Conservation (phyloP, 139 green algal species). For the Chlamydomonas sphaeroides region DNA sequence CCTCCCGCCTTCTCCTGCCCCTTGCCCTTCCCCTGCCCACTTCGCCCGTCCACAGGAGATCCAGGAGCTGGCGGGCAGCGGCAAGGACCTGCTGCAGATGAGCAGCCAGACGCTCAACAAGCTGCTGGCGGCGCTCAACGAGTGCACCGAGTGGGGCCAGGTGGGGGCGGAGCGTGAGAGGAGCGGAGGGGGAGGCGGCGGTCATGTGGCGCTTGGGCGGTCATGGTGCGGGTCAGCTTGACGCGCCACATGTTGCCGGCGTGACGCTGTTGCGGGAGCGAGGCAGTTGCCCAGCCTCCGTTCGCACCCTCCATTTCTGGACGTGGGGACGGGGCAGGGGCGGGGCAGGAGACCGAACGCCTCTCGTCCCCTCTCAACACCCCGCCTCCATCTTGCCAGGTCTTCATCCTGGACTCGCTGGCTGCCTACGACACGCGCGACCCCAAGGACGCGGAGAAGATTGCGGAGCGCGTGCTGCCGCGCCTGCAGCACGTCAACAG, state of each 20-base stretch:
- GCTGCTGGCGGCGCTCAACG: slow-evolving; percentile 96
- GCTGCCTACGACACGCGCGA: slow-evolving; percentile 71
- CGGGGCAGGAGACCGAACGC: too few relatives aligned
- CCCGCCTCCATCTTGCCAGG: slow-evolving; percentile 64
- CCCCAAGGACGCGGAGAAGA: slow-evolving; percentile 56
- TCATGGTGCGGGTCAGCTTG: too few relatives aligned
- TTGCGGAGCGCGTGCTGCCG: slow-evolving; percentile 95
- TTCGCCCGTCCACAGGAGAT: slow-evolving; percentile 79
- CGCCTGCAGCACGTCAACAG: slow-evolving; percentile 98
- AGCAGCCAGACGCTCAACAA: slow-evolving; percentile 86
- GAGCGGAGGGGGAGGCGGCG: too few relatives aligned
- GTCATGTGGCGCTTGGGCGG: too few relatives aligned
- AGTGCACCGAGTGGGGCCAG: slow-evolving; percentile 99
- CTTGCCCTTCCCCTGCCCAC: too few relatives aligned
- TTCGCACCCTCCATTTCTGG: too few relatives aligned
- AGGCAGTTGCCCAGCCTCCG: too few relatives aligned
- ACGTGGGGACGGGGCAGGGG: too few relatives aligned
- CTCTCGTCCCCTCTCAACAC: too few relatives aligned
- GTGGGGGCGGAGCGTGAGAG: slow-evolving; percentile 59
- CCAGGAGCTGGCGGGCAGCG: slow-evolving; percentile 68
- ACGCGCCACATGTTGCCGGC: too few relatives aligned
- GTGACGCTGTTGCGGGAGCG: too few relatives aligned
- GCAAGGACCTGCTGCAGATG: slow-evolving; percentile 78
- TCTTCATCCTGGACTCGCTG: slow-evolving; percentile 98
- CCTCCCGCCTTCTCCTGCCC: too few relatives aligned